Base-by-base conservation (phyloP, 2,329 filamentous ascomycete genomes). In the Alternaria triticimaculans region DNA sequence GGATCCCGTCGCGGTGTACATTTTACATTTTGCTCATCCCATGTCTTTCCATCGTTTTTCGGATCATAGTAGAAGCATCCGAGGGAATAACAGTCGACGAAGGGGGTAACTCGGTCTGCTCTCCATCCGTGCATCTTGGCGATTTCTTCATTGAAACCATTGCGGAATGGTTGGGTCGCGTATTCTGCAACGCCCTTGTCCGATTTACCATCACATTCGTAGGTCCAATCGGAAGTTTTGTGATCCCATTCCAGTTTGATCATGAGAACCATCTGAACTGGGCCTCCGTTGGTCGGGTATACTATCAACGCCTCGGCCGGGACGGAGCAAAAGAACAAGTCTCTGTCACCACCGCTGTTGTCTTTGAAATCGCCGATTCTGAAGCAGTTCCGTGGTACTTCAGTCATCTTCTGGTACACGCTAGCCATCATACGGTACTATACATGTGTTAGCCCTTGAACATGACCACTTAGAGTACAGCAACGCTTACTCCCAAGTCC, bases 391-490 rank as follows among this genome's bases (percentile, higher is more conserved):
- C 4, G 3, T 1, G 49, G 49, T 8, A 23, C 30, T 2, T 25
- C 15, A 3, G 60, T 58, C 60, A 62, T 62, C 10, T 53, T 33
- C 1, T 62, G 55, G 41, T 41, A 62, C 8, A 58, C 23, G 4
- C 49, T 51, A 5, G 60, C 60, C n/a, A 62, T 45, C 9, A 62
- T 62, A 5, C 49, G 55, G 8, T 26, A 62, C 60, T 54, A 11
- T 6, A 25, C 11, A 7, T 11, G 18, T 23, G 23, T 61, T 33
- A 57, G 58, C 8, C 8, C 12, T 6, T 41, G n/a, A 4, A 3
- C n/a, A 14, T 12, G 15, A 6, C 4, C 12, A 3, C 9, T 20
- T 20, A n/a, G 7, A 9, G 28, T 30, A 6, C 15, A 9, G 14
- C 14, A 41, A 23, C 20, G 30, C 41, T 23, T 54, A 62, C 60